A percentile compares a stretch with the other conserved stretches of the same genome.
Conservation (phyloP, 1,284 basidiomycete species). For the Lignosus rhinocerotis region DNA sequence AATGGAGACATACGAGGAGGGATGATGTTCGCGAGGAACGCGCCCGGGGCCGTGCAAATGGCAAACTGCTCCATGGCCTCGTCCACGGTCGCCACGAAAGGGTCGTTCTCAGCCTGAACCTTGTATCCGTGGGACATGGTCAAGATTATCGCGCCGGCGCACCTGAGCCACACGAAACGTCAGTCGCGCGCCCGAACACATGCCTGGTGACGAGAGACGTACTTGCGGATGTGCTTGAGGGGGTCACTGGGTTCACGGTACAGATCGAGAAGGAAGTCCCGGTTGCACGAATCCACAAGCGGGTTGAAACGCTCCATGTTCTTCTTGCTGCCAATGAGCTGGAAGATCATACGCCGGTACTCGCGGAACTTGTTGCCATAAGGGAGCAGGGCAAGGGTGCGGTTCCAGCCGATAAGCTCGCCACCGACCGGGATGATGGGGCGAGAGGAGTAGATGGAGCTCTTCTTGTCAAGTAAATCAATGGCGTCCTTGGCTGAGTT, state of each 20-base stretch:
- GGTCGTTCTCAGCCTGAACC: constrained; percentile 27
- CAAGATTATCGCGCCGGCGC: constrained; percentile 33
- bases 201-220: constrained; percentile 25
- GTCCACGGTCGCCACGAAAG: constrained; percentile 31
- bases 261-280: constrained; percentile 55
- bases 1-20: constrained; percentile 26
- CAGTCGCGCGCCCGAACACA: background rate
- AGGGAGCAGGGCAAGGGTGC: constrained; percentile 57
- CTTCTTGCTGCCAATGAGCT: constrained; percentile 53
- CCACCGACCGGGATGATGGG: constrained; percentile 41
- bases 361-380: constrained; percentile 65
- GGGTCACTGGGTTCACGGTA: constrained; percentile 55
- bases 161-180: constrained; percentile 17
- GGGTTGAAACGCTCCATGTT: constrained; percentile 50
- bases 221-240: constrained; percentile 58
- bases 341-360: constrained; percentile 59
- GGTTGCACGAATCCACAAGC: constrained; percentile 54
- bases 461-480: constrained; percentile 69
- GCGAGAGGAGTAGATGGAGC: constrained; percentile 70
- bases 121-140: constrained; percentile 34
- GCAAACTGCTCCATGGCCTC: constrained; percentile 30
- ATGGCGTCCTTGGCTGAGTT: constrained; percentile 54
- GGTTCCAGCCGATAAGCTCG: constrained; percentile 69
- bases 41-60: constrained; percentile 27
- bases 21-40: constrained; percentile 34